These are phyloP conservation scores for Fraxinus paxiana DNA, from an alignment of 305 asterid species.

Conservation along the genomic window DNA sequence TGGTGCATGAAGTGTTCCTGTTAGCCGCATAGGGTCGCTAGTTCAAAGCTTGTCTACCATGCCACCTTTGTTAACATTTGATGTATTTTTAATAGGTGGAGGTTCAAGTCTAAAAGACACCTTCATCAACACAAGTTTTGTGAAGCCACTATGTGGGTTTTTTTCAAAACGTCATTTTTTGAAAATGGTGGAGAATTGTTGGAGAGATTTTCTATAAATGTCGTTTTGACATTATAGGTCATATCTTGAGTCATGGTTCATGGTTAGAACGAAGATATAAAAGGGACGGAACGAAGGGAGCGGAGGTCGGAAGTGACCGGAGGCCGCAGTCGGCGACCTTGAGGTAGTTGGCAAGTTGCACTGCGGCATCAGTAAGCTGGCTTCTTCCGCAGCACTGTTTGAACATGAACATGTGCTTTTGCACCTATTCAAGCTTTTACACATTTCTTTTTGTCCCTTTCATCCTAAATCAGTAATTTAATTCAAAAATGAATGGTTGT, in stretches of 20 bases:
- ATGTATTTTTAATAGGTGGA: neutral
- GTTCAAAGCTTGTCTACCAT: neutral
- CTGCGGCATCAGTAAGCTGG: neutral
- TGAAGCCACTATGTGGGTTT: neutral
- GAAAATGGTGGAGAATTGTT: neutral
- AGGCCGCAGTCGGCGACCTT: neutral
- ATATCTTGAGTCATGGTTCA: neutral
- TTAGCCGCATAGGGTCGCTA: neutral
- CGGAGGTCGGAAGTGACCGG: neutral
- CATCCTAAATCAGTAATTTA: neutral
- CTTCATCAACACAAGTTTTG: neutral
- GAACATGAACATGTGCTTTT: neutral
- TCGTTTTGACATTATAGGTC: neutral
- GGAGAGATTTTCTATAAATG: neutral
- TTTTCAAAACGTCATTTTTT: neutral
- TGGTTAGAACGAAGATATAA: neutral
- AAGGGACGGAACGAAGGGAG: neutral
- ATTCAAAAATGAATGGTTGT: neutral
- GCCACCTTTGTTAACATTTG: neutral
- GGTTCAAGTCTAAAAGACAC: neutral
- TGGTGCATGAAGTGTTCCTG: neutral
- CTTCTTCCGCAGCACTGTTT: neutral
- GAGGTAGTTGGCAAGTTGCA: neutral
- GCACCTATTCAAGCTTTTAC: neutral
- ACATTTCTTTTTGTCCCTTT: neutral